Percentiles rank a stretch among this genome's conserved stretches.
Evolutionary conservation across 768 basidiomycete species (phyloP).

Genomic region (Tricholoma furcatifolium): DNA sequence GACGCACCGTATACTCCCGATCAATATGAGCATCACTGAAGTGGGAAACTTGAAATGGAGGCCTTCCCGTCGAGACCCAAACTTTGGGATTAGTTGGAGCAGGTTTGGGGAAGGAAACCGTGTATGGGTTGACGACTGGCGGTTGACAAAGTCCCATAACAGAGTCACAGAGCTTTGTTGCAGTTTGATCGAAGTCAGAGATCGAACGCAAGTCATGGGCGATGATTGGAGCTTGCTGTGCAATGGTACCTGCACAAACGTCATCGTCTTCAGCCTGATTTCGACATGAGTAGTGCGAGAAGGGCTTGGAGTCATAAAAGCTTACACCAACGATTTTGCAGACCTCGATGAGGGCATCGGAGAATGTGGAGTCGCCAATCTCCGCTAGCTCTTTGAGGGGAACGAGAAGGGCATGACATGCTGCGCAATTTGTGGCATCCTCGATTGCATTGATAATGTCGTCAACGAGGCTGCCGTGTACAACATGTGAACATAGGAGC

Average conservation of each 20-base stretch:
- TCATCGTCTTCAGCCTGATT: conserved; percentile 51
- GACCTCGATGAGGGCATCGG: conserved; percentile 38
- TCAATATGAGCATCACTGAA: conserved; percentile 68
- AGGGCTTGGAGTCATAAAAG: background rate
- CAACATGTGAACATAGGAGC: conserved; percentile 10
- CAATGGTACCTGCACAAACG: conserved; percentile 55
- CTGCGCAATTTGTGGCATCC: conserved; percentile 46
- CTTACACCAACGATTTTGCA: conserved; percentile 42
- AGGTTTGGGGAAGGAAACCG: conserved; percentile 43
- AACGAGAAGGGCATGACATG: conserved; percentile 50
- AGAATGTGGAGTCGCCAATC: conserved; percentile 48
- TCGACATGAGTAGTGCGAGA: background rate
- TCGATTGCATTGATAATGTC: conserved; percentile 43
- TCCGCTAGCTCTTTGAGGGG: conserved; percentile 45
- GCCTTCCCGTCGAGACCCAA: conserved; percentile 34
- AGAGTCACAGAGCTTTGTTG: conserved; percentile 54
- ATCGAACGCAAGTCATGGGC: conserved; percentile 55
- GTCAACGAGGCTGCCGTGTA: conserved; percentile 30
- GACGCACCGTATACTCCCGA: conserved; percentile 46
- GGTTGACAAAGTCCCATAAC: conserved; percentile 53
- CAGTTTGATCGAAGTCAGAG: conserved; percentile 42
- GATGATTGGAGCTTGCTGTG: conserved; percentile 53
- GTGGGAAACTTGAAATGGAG: conserved; percentile 56
- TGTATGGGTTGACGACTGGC: conserved; percentile 42
- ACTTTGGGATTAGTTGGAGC: conserved; percentile 33